phyloP scores from a whole-genome alignment of 2,329 filamentous ascomycete species.

The Aspergillus uvarum region DNA sequence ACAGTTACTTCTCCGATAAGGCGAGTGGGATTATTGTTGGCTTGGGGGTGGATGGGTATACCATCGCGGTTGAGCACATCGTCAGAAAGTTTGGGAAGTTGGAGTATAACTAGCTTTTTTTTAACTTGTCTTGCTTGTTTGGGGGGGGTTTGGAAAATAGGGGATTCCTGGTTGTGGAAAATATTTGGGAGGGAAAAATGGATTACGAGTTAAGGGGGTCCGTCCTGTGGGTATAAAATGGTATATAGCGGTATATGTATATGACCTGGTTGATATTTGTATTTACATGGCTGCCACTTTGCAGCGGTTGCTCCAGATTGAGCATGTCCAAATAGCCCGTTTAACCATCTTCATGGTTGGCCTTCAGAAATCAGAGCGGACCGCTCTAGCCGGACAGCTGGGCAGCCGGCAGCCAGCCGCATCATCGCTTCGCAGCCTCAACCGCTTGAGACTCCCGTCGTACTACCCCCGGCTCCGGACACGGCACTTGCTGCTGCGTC shows the following conservation, averaged over 20 bases:
- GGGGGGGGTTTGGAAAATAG: no score
- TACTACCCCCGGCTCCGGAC: slow-evolving; percentile 19
- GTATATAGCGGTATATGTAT: neutral
- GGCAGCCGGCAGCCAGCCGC: no score
- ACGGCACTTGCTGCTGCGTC: slow-evolving; percentile 26
- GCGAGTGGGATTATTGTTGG: slow-evolving; percentile 72
- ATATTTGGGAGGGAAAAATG: no score
- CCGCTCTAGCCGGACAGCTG: no score
- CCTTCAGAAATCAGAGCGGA: no score
- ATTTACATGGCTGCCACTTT: neutral
- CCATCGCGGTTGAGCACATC: slow-evolving; percentile 58
- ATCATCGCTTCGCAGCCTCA: slow-evolving; percentile 12
- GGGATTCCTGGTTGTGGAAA: no score
- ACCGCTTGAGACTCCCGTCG: slow-evolving; percentile 24
- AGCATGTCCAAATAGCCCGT: no score
- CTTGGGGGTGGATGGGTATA: slow-evolving; percentile 62
- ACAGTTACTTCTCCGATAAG: slow-evolving; percentile 74
- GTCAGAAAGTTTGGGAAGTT: slow-evolving; percentile 38
- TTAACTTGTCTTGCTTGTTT: no score
- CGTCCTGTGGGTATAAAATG: neutral
- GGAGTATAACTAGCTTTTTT: slow-evolving; percentile 22
- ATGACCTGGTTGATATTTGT: neutral
- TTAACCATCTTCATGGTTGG: no score
- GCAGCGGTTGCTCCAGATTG: no score
- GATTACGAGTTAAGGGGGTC: no score